Conservation (phyloP, 75 land plant species). For the Ceratopteris richardii region DNA sequence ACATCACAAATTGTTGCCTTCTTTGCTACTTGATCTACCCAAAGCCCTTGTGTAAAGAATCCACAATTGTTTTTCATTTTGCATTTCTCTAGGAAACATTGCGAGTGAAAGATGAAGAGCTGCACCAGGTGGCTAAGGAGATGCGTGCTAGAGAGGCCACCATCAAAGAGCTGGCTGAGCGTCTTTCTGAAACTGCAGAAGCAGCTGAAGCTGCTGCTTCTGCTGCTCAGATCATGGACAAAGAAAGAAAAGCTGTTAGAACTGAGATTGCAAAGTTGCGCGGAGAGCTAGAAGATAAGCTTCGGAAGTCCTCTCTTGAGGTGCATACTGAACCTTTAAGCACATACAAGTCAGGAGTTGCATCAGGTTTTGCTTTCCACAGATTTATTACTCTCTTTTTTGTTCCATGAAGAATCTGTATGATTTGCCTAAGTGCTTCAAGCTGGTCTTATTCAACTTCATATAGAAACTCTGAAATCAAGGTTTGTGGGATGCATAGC, state of each 20-base stretch:
- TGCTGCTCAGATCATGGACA: constrained; percentile 83
- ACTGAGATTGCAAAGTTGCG: constrained; percentile 51
- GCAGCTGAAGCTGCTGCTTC: constrained; percentile 95
- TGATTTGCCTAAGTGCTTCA: neutral
- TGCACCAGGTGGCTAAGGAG: constrained; percentile 73
- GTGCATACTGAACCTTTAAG: constrained; percentile 15
- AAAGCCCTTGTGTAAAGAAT: too few relatives aligned
- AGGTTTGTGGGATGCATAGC: neutral
- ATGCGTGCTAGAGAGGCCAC: constrained; percentile 82
- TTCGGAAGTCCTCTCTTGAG: constrained; percentile 30
- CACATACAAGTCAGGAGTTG: neutral
- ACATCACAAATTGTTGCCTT: neutral
- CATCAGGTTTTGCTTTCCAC: neutral
- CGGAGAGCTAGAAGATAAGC: constrained; percentile 48
- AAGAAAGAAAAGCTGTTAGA: constrained; percentile 58
- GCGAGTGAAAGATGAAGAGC: constrained; percentile 91
- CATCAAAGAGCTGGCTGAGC: constrained; percentile 88
- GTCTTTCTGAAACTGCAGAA: constrained; percentile 87
- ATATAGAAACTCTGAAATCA: neutral
- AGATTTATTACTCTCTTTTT: neutral
- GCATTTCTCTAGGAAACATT: constrained; percentile 63
- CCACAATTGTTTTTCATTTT: too few relatives aligned
- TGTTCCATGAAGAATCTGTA: neutral
- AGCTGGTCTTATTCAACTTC: neutral
- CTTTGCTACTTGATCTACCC: too few relatives aligned